Conservation (phyloP, 2,329 filamentous ascomycete species). For the Calonectria pseudoreteaudii region DNA sequence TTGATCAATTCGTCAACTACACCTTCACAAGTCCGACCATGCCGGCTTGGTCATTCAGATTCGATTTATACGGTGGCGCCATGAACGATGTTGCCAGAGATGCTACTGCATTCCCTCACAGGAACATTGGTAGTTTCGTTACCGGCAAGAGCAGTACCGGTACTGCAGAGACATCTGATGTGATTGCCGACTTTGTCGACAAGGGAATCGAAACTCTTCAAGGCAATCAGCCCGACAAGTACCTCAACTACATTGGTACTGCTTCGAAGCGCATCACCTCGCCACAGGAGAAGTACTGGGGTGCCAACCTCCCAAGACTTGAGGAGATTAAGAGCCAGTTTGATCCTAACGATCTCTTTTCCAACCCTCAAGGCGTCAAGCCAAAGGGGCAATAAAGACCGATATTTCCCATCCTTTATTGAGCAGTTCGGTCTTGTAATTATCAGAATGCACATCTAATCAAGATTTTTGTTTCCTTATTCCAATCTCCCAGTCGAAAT, state of each 20-base stretch:
- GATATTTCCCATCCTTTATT: not conserved
- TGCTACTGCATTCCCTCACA: not conserved
- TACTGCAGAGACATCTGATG: not conserved
- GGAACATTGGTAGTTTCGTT: not conserved
- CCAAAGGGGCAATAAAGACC: not conserved
- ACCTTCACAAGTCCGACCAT: not conserved
- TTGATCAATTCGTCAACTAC: not conserved
- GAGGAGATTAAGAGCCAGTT: not conserved
- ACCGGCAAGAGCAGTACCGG: not conserved
- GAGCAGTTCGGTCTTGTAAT: not conserved
- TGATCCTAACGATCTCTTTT: slow-evolving; percentile 1
- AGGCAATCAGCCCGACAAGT: slow-evolving; percentile 1
- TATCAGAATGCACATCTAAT: not conserved
- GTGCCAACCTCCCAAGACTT: not conserved
- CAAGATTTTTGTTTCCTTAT: not conserved
- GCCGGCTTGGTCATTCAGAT: not conserved
- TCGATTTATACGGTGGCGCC: not conserved
- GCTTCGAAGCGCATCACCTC: not conserved
- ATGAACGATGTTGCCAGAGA: not conserved
- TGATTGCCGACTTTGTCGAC: not conserved
- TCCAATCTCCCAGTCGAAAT: not conserved
- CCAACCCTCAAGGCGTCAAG: not conserved
- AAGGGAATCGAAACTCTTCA: not conserved
- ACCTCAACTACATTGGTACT: not conserved
- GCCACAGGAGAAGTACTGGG: slow-evolving; percentile 11